phyloP scores from a whole-genome alignment of 139 green algal species.

The Chlorella vulgaris region DNA sequence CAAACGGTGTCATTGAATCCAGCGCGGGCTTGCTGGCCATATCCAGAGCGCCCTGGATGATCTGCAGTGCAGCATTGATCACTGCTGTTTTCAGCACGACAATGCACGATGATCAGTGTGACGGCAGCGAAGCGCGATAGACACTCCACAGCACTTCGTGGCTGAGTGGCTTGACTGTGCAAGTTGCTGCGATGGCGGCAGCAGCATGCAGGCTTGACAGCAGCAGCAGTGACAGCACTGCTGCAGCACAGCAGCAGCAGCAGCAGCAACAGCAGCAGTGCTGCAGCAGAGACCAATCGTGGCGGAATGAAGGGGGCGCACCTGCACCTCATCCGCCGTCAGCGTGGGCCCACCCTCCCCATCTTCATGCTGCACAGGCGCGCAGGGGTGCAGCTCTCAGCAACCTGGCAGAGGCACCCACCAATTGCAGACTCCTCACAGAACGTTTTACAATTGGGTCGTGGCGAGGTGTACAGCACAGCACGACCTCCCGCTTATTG shows the following conservation, averaged over 20 bases:
- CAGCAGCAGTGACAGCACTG: too few relatives aligned
- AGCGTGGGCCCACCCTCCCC: background rate
- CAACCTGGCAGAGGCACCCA: background rate
- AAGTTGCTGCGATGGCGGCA: too few relatives aligned
- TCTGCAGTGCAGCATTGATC: background rate
- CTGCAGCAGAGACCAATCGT: too few relatives aligned
- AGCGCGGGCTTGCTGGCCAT: slow-evolving; percentile 59
- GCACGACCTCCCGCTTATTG: background rate
- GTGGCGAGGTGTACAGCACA: background rate
- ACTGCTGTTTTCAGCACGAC: too few relatives aligned
- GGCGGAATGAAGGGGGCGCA: background rate
- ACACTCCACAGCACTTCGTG: too few relatives aligned
- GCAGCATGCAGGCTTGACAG: too few relatives aligned
- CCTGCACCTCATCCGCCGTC: slow-evolving; percentile 26
- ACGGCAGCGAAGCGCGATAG: too few relatives aligned
- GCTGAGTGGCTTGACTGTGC: too few relatives aligned
- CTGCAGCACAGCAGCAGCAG: too few relatives aligned
- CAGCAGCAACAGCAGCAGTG: too few relatives aligned
- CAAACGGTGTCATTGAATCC: slow-evolving; percentile 62
- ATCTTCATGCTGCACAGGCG: background rate
- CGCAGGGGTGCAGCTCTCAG: background rate
- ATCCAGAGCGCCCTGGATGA: slow-evolving; percentile 69
- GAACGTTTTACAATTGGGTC: background rate
- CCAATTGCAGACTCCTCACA: too few relatives aligned
- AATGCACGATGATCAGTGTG: too few relatives aligned